These are phyloP conservation scores for Canavalia ensiformis DNA, from an alignment of 306 rosid genomes.

Conservation along the genomic window DNA sequence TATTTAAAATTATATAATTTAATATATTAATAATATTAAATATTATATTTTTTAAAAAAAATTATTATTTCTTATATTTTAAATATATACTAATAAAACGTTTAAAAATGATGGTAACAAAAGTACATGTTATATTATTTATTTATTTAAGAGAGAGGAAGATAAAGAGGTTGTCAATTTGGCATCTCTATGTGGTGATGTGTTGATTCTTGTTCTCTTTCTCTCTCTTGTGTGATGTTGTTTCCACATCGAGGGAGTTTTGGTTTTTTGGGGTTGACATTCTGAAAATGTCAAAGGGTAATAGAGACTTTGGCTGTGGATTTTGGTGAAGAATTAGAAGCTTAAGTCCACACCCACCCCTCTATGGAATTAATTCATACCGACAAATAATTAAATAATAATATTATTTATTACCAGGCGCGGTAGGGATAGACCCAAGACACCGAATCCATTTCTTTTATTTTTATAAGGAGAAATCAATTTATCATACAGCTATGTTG, in stretches of 20 bases:
- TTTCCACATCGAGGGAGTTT: not conserved
- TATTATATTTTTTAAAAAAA: too few species aligned
- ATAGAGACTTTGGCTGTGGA: not conserved
- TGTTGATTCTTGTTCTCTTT: not conserved
- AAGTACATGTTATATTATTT: too few species aligned
- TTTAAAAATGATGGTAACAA: not conserved
- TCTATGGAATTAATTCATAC: slow-evolving; percentile 5
- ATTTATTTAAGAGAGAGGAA: not conserved
- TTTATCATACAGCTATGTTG: too few species aligned
- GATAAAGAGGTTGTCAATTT: slow-evolving; percentile 8
- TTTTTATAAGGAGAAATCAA: too few species aligned
- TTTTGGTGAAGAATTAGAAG: not conserved
- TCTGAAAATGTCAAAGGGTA: slow-evolving; percentile 52
- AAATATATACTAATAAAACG: too few species aligned
- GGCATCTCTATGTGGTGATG: slow-evolving; percentile 45
- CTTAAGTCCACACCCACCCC: slow-evolving; percentile 29
- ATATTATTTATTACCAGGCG: not conserved
- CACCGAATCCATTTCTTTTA: too few species aligned
- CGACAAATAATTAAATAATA: slow-evolving; percentile 49
- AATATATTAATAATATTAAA: too few species aligned
- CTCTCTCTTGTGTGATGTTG: not conserved
- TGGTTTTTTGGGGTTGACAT: slow-evolving; percentile 53
- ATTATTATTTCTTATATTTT: too few species aligned
- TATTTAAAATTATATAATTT: too few species aligned
- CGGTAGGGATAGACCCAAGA: too few species aligned